These are phyloP conservation scores for Pisolithus orientalis DNA, from an alignment of 768 basidiomycete species.

Conservation along the genomic window DNA sequence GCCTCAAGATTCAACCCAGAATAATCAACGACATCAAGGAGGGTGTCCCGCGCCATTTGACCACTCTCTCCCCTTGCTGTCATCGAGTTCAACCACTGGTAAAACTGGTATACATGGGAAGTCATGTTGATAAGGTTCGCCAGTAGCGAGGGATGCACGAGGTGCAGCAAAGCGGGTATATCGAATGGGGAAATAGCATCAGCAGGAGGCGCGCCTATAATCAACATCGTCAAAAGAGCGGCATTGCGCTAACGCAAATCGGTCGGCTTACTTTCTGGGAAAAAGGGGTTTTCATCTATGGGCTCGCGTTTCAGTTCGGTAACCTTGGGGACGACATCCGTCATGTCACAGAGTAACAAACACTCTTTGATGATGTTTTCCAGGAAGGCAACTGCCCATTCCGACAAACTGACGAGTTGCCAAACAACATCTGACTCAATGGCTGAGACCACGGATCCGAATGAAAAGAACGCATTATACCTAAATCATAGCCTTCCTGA, in stretches of 20 bases:
- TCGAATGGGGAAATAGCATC: slow-evolving; percentile 18
- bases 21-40: slow-evolving; percentile 56
- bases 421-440: slow-evolving; percentile 54
- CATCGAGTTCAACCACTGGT: slow-evolving; percentile 44
- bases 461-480: slow-evolving; percentile 30
- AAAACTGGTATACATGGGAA: slow-evolving; percentile 53
- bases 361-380: slow-evolving; percentile 58
- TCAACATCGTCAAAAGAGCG: slow-evolving; percentile 39
- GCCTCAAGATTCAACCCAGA: slow-evolving; percentile 58
- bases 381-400: slow-evolving; percentile 56
- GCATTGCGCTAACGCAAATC: slow-evolving; percentile 31
- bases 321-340: slow-evolving; percentile 6
- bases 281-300: slow-evolving; percentile 21
- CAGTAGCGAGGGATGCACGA: slow-evolving; percentile 59
- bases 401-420: slow-evolving; percentile 59
- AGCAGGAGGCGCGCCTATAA: slow-evolving; percentile 12
- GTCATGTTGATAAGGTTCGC: slow-evolving; percentile 44
- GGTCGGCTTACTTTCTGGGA: slow-evolving; percentile 17
- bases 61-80: slow-evolving; percentile 55
- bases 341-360: slow-evolving; percentile 28
- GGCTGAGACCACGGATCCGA: background rate
- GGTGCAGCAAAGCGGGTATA: slow-evolving; percentile 46
- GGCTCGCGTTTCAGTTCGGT: slow-evolving; percentile 22
- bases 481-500: slow-evolving; percentile 54
- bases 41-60: slow-evolving; percentile 54